These are phyloP conservation scores for Cicer pinnatifidum DNA, from an alignment of 306 rosid genomes.

Conservation along the genomic window DNA sequence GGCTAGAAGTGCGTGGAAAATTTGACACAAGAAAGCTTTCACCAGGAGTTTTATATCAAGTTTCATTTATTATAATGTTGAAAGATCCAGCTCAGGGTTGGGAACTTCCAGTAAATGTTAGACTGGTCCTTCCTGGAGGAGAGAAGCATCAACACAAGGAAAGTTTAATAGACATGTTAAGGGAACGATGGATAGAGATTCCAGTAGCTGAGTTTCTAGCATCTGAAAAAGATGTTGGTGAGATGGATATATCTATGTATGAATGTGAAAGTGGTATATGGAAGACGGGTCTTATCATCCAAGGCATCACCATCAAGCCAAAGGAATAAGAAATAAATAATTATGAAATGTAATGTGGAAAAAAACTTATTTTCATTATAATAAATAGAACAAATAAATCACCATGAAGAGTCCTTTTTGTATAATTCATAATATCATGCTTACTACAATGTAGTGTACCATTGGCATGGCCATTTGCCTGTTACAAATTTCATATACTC, in stretches of 20 bases:
- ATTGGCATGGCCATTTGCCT: background rate
- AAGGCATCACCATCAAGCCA: conserved; percentile 63
- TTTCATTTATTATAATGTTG: conserved; percentile 60
- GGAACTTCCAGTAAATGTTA: conserved; percentile 66
- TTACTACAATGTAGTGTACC: background rate
- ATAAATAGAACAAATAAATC: background rate
- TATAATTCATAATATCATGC: background rate
- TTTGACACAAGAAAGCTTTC: conserved; percentile 62
- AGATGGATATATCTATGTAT: conserved; percentile 60
- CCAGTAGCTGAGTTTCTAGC: conserved; percentile 57
- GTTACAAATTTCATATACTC: background rate
- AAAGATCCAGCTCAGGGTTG: conserved; percentile 59
- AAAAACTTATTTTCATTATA: background rate
- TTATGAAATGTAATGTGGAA: background rate
- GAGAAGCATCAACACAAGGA: conserved; percentile 54
- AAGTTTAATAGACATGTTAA: conserved; percentile 43
- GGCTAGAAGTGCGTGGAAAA: conserved; percentile 75
- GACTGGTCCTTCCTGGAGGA: conserved; percentile 64
- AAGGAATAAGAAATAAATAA: conserved; percentile 36
- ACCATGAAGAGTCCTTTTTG: background rate
- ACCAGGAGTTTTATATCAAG: conserved; percentile 58
- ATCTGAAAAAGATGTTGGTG: conserved; percentile 46
- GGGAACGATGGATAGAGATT: conserved; percentile 62
- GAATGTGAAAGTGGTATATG: conserved; percentile 62
- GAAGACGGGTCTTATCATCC: conserved; percentile 74